These are phyloP conservation scores for Aspergillus indologenus DNA, from an alignment of 495 filamentous ascomycete species.

Conservation along the genomic window DNA sequence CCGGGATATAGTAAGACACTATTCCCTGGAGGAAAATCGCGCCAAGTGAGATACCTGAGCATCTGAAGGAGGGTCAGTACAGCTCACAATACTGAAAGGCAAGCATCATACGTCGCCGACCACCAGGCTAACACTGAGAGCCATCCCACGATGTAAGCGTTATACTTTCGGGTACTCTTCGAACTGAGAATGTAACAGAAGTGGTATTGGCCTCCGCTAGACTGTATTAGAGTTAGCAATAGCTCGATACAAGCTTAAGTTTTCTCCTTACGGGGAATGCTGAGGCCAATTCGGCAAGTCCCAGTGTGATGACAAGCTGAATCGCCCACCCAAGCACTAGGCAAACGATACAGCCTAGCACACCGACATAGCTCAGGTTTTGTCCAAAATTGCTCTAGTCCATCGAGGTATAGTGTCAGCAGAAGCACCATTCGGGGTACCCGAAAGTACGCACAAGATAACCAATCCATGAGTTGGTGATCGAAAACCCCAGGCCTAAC, in stretches of 20 bases:
- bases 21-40: conserved; percentile 20
- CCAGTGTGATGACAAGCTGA: conserved; percentile 25
- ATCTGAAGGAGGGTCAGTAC: conserved; percentile 5
- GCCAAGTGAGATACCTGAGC: conserved; percentile 24
- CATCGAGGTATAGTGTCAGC: not conserved
- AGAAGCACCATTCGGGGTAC: not conserved
- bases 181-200: conserved; percentile 30
- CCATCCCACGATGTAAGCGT: conserved; percentile 34
- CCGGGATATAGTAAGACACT: conserved; percentile 21
- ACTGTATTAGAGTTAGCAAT: not conserved
- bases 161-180: conserved; percentile 17
- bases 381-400: conserved; percentile 25
- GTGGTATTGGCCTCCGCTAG: conserved; percentile 31
- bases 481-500: conserved; percentile 32
- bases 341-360: conserved; percentile 12
- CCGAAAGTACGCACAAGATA: conserved; percentile 15
- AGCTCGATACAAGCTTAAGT: not conserved
- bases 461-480: conserved; percentile 41
- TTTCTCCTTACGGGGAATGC: conserved; percentile 21
- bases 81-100: not conserved
- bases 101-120: conserved; percentile 24
- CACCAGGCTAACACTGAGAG: conserved; percentile 38
- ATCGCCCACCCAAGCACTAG: conserved; percentile 18
- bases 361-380: conserved; percentile 24
- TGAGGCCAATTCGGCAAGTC: conserved; percentile 27